A percentile compares a stretch with the other conserved stretches of the same genome.
Conservation (phyloP, 805 yeast genomes). For the Candida hispaniensis region DNA sequence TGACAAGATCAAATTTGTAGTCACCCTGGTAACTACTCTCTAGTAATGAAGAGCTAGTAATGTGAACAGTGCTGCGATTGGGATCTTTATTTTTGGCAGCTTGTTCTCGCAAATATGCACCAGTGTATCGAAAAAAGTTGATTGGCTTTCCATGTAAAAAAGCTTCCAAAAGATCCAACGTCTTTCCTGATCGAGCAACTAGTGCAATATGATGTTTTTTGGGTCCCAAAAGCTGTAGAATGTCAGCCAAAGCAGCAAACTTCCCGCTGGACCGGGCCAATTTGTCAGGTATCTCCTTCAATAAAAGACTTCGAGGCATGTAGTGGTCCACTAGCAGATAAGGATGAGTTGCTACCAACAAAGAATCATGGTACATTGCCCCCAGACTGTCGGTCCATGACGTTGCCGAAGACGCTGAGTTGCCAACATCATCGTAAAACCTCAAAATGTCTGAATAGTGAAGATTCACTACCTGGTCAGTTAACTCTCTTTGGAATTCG, state of each 20-base stretch:
- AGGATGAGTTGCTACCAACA: constrained; percentile 80
- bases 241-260: constrained; percentile 56
- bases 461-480: constrained; percentile 82
- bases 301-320: constrained; percentile 66
- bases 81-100: constrained; percentile 20
- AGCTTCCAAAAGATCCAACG: constrained; percentile 70
- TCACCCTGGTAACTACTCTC: constrained; percentile 21
- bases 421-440: constrained; percentile 54
- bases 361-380: constrained; percentile 64
- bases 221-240: constrained; percentile 45
- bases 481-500: constrained; percentile 76
- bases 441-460: constrained; percentile 86
- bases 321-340: constrained; percentile 73
- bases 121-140: constrained; percentile 56
- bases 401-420: constrained; percentile 24
- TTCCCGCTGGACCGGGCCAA: constrained; percentile 71
- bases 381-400: constrained; percentile 62
- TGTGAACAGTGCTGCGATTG: constrained; percentile 31
- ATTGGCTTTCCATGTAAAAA: constrained; percentile 61
- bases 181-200: constrained; percentile 56
- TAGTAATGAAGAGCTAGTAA: constrained; percentile 34
- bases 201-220: constrained; percentile 48
- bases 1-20: constrained; percentile 42
- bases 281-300: constrained; percentile 60
- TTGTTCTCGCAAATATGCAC: constrained; percentile 47